phyloP scores from a whole-genome alignment of 768 basidiomycete genomes.

The Calocybe gangraenosa region DNA sequence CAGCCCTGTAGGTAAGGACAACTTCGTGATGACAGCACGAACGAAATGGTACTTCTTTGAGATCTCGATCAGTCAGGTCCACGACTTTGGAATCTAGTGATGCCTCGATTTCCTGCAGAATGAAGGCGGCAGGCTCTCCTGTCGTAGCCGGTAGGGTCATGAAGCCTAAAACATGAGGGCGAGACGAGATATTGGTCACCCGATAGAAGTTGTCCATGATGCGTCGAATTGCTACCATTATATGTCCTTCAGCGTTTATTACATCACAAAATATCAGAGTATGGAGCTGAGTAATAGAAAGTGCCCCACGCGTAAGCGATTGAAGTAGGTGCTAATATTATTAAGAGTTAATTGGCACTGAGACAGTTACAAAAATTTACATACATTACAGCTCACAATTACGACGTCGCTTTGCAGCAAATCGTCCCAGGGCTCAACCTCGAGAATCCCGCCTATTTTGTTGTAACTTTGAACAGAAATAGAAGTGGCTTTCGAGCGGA shows the following conservation, averaged over 20 bases:
- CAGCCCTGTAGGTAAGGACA: constrained; percentile 50
- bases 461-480: no score
- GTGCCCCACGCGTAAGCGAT: constrained; percentile 30
- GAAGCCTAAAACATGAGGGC: constrained; percentile 43
- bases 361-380: constrained; percentile 9
- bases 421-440: constrained; percentile 20
- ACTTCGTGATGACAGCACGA: constrained; percentile 43
- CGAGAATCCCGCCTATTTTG: not conserved
- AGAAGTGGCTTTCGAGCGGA: no score
- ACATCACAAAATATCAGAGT: constrained; percentile 37
- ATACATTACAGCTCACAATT: constrained; percentile 36
- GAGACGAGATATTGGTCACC: constrained; percentile 25
- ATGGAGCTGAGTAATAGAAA: constrained; percentile 40
- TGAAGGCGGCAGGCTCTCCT: constrained; percentile 25
- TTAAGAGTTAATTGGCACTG: constrained; percentile 1
- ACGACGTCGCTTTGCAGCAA: constrained; percentile 30
- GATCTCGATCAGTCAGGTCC: constrained; percentile 29
- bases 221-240: constrained; percentile 32
- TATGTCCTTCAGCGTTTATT: constrained; percentile 31
- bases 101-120: constrained; percentile 34
- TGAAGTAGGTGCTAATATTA: constrained; percentile 33
- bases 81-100: constrained; percentile 35
- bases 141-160: constrained; percentile 22
- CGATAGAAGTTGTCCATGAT: constrained; percentile 44
- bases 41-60: constrained; percentile 25